phyloP scores from a whole-genome alignment of 116 monocot species.

The Cymodocea nodosa region DNA sequence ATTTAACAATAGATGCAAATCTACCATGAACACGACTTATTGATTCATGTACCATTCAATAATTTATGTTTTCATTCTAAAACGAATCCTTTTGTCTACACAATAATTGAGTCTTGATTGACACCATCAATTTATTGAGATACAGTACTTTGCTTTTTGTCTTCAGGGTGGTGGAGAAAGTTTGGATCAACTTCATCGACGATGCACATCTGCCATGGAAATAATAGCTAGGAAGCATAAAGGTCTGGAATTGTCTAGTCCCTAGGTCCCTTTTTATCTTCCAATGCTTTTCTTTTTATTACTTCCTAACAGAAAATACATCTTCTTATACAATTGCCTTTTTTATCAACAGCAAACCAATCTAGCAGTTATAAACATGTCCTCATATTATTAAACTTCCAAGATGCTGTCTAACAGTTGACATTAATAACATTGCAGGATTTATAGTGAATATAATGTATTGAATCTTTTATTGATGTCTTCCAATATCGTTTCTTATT shows the following conservation, averaged over 20 bases:
- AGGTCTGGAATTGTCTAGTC: slow-evolving; percentile 23
- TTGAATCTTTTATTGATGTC: too few relatives aligned
- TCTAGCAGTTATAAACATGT: too few relatives aligned
- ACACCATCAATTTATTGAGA: too few relatives aligned
- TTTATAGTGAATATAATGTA: too few relatives aligned
- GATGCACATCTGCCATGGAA: slow-evolving; percentile 65
- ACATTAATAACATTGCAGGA: too few relatives aligned
- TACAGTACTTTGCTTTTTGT: not conserved
- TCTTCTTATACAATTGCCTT: too few relatives aligned
- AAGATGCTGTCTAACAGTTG: too few relatives aligned
- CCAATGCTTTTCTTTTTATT: not conserved
- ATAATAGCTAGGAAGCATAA: slow-evolving; percentile 67
- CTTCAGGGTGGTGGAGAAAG: slow-evolving; percentile 97
- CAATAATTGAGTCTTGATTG: too few relatives aligned
- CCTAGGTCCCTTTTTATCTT: not conserved
- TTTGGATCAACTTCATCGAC: slow-evolving; percentile 54
- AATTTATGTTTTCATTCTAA: not conserved
- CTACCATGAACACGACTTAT: too few relatives aligned
- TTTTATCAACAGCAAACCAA: not conserved
- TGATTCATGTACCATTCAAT: not conserved
- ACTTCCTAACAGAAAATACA: not conserved
- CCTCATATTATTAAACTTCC: too few relatives aligned
- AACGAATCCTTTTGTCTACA: not conserved
- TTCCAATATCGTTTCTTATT: too few relatives aligned
- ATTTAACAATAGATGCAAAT: not conserved